Base-by-base conservation (phyloP, 805 yeast species). In the Hanseniaspora taiwanica region DNA sequence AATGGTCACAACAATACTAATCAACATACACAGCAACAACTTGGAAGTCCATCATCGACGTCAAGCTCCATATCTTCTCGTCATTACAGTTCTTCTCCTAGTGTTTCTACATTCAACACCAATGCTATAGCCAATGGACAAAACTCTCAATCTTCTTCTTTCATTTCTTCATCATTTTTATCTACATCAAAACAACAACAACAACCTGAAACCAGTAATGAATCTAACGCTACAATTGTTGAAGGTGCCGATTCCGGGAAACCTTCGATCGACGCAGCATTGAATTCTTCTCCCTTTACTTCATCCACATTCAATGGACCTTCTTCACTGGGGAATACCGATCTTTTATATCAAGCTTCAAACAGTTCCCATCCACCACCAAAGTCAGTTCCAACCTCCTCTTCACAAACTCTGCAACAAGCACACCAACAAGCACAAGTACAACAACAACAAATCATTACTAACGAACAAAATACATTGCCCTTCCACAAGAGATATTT, bases 401-500 rank as follows among this genome's bases (percentile, higher is more conserved):
- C 25, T 9, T 4, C 16, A 17, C 31, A n/a, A 21, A 16, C 23
- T 13, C n/a, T 16, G 7, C 25, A 20, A 21, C 18, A 19, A n/a
- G 40, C 37, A 14, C 13, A 36, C 3, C 35, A 37, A 4, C 40
- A 37, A 5, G 16, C 25, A 10, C 34, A 36, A n/a, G 38, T 33
- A 21, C 40, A 41, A 18, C 40, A 40, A 18, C 40, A 41, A n/a
- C 18, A 37, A 7, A 20, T 59, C 17, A n/a, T n/a, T n/a, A n/a
- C n/a, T n/a, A n/a, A n/a, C n/a, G n/a, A n/a, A n/a, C n/a, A n/a
- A n/a, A n/a, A n/a, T n/a, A 48, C 48, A 6, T 43, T 64, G 36
- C 86, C 87, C 1, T 78, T 79, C 48, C 74, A 81, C 32, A 84
- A 80, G 53, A 66, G 86, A 48, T 86, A 85, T 58, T 74, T 80